Evolutionary conservation across 257 asterid genomes (phyloP).

Genomic region (Penstemon eatonii): DNA sequence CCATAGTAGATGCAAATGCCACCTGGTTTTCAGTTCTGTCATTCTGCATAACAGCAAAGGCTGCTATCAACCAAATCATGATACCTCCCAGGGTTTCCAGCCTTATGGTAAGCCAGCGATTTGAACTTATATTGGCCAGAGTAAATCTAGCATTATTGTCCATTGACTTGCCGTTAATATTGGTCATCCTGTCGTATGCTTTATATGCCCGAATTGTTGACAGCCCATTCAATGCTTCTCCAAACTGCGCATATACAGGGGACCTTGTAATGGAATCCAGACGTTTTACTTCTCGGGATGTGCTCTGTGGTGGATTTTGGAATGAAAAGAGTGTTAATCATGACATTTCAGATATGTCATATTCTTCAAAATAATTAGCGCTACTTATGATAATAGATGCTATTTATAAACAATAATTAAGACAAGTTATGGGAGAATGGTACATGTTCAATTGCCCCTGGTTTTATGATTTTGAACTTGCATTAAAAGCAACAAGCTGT

Average conservation of each 20-base stretch:
- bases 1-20: slow-evolving; percentile 81
- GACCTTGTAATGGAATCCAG: slow-evolving; percentile 77
- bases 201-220: slow-evolving; percentile 81
- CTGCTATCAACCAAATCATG: slow-evolving; percentile 81
- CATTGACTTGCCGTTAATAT: slow-evolving; percentile 66
- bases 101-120: slow-evolving; percentile 79
- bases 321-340: slow-evolving; percentile 7
- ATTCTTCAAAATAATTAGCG: background rate
- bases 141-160: slow-evolving; percentile 74
- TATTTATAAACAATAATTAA: background rate
- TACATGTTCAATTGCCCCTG: background rate
- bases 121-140: slow-evolving; percentile 60
- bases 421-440: background rate
- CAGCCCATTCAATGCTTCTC: slow-evolving; percentile 74
- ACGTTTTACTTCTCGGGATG: slow-evolving; percentile 82
- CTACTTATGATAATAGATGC: background rate
- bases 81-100: slow-evolving; percentile 72
- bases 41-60: slow-evolving; percentile 78
- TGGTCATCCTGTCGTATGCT: slow-evolving; percentile 67
- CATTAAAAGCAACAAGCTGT: background rate
- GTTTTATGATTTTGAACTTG: slow-evolving; percentile 7
- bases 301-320: slow-evolving; percentile 55
- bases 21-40: slow-evolving; percentile 59
- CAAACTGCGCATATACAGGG: slow-evolving; percentile 83
- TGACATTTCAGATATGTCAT: background rate